Base-by-base conservation (phyloP, 2,329 filamentous ascomycete species). In the Aspergillus ustus region DNA sequence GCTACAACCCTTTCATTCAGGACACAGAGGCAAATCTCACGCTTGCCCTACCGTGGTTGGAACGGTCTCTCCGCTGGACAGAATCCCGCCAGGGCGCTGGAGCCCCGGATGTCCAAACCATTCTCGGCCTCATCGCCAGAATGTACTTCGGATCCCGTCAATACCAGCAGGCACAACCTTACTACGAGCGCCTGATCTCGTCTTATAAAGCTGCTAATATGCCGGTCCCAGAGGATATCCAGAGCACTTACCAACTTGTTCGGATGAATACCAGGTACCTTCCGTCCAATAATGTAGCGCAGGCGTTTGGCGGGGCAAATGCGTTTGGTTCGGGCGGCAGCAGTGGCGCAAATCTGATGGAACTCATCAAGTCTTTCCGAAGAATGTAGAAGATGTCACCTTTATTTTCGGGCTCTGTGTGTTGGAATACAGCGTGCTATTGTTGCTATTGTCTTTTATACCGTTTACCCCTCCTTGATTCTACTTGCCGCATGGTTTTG, bases 21-120 rank as follows among this genome's bases (percentile, higher is more conserved):
- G 43, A 53, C 45, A 19, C 22, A 17, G 60, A 19, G 8, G 57
- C 60, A 2, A 66, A 60, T 11, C 52, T 63, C 7, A 61, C 65
- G 3, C 56, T 65, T 15, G 70, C 73, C 9, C 53, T 66, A 13
- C 72, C 72, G 1, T 74, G 72, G 72, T 43, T 75, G 19, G 29
- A 53, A 2, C 70, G 72, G n/a, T 74, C 72, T 58, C 59, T 74
- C 20, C 55, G 60, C 9, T 75, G 72, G 72, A 63, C 65, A 3
- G 69, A 72, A 50, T 50, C 55, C 3, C 66, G 68, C 25, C 67
- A 67, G 53, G 70, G 71, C 31, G 46, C 58, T 11, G 60, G 66
- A 2, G 66, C 66, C 19, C 63, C 62, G 1, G 72, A 75, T n/a
- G 67, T 68, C 0, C 66, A 67, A 20, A 56, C 62, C 7, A 62